phyloP scores from a whole-genome alignment of 106 monocot genomes.

The Dendrobium nobile region DNA sequence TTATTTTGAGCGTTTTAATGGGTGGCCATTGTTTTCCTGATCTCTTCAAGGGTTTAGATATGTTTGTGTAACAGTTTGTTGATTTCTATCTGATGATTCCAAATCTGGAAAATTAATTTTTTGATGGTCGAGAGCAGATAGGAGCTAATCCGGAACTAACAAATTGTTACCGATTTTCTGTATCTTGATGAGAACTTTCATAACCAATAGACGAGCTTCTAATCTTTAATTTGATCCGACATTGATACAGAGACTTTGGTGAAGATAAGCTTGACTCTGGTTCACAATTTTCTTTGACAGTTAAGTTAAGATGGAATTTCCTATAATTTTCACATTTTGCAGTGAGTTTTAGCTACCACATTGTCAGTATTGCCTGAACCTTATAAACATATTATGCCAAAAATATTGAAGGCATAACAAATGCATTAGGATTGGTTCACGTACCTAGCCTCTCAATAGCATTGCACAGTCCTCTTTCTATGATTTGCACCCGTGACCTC shows the following conservation, averaged over 20 bases:
- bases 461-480: not conserved
- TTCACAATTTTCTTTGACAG: not conserved
- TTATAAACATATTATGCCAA: not conserved
- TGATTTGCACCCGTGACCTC: not conserved
- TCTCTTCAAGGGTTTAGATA: not conserved
- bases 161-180: not conserved
- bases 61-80: not conserved
- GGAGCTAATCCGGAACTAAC: not conserved
- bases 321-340: not conserved
- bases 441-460: not conserved
- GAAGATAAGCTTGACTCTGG: not conserved
- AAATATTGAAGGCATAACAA: too few species aligned
- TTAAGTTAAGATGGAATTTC: not conserved
- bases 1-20: not conserved
- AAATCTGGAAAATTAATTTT: not conserved
- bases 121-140: not conserved
- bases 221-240: not conserved
- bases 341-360: not conserved
- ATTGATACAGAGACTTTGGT: not conserved
- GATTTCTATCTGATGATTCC: not conserved
- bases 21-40: not conserved
- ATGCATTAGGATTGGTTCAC: too few species aligned
- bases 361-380: not conserved
- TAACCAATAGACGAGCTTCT: not conserved
- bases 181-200: not conserved